These are phyloP conservation scores for Globisporangium middletonii DNA, from an alignment of 352 stramenopile species.

Conservation along the genomic window DNA sequence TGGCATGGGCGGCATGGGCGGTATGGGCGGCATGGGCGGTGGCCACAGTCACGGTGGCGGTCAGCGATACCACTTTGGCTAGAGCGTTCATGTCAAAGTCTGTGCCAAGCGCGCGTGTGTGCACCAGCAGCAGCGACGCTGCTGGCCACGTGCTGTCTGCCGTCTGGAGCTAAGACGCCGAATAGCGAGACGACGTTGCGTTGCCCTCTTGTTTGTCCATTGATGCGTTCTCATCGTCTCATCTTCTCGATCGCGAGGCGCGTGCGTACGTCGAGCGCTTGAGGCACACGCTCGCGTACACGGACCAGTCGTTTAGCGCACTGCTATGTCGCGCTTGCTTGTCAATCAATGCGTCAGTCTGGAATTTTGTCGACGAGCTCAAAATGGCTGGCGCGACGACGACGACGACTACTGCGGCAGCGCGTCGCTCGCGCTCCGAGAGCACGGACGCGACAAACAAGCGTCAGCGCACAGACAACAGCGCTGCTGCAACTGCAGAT, in stretches of 20 bases:
- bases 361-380: background rate
- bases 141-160: background rate
- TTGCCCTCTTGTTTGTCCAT: no score
- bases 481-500: background rate
- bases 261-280: background rate
- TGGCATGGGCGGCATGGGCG: constrained; percentile 18
- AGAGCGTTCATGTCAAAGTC: background rate
- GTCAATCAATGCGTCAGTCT: background rate
- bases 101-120: background rate
- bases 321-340: constrained; percentile 11
- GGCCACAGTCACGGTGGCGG: constrained; percentile 27
- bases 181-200: no score
- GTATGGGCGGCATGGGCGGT: constrained; percentile 48
- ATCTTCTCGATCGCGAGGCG: background rate
- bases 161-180: no score
- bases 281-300: background rate
- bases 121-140: background rate
- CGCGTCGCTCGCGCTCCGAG: background rate
- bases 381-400: background rate
- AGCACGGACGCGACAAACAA: constrained; percentile 15
- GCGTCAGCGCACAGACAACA: constrained; percentile 32
- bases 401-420: constrained; percentile 11
- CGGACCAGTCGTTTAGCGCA: constrained; percentile 27
- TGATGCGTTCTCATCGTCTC: background rate
- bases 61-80: constrained; percentile 81